Conservation (phyloP, 768 basidiomycete species). For the Suillus spraguei region DNA sequence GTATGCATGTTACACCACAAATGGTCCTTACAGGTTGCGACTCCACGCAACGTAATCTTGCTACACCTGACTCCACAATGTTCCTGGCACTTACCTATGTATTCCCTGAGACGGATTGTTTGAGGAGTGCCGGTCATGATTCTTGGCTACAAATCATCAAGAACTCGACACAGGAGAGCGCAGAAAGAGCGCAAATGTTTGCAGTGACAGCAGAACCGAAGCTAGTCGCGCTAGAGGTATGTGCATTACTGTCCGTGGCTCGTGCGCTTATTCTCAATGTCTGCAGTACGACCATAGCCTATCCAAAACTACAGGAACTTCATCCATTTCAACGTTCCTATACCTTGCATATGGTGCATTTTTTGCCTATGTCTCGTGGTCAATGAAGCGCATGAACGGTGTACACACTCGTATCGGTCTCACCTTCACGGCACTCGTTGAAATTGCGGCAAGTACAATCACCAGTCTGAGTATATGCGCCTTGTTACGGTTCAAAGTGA, state of each 20-base stretch:
- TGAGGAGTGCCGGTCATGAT: slow-evolving; percentile 60
- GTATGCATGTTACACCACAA: slow-evolving; percentile 64
- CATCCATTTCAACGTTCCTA: slow-evolving; percentile 68
- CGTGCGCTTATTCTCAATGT: slow-evolving; percentile 16
- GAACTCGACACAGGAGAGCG: slow-evolving; percentile 37
- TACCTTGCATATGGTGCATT: slow-evolving; percentile 80
- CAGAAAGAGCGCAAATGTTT: slow-evolving; percentile 36
- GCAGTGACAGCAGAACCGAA: slow-evolving; percentile 44
- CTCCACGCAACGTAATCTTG: slow-evolving; percentile 49
- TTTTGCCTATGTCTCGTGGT: slow-evolving; percentile 73
- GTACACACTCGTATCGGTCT: slow-evolving; percentile 92
- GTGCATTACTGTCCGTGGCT: slow-evolving; percentile 21
- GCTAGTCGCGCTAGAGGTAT: slow-evolving; percentile 48
- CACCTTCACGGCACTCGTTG: slow-evolving; percentile 90
- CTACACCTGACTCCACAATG: slow-evolving; percentile 63
- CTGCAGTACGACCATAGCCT: slow-evolving; percentile 55
- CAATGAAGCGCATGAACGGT: slow-evolving; percentile 74
- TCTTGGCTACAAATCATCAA: slow-evolving; percentile 63
- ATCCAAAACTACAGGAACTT: slow-evolving; percentile 49
- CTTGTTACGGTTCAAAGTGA: slow-evolving; percentile 84
- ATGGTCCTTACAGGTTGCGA: slow-evolving; percentile 81
- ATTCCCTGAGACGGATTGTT: slow-evolving; percentile 76
- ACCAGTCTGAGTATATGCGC: slow-evolving; percentile 94
- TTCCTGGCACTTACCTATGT: slow-evolving; percentile 83
- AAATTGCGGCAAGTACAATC: slow-evolving; percentile 90